Base-by-base conservation (phyloP, 1,139 yeast genomes). In the Candida neerlandica region DNA sequence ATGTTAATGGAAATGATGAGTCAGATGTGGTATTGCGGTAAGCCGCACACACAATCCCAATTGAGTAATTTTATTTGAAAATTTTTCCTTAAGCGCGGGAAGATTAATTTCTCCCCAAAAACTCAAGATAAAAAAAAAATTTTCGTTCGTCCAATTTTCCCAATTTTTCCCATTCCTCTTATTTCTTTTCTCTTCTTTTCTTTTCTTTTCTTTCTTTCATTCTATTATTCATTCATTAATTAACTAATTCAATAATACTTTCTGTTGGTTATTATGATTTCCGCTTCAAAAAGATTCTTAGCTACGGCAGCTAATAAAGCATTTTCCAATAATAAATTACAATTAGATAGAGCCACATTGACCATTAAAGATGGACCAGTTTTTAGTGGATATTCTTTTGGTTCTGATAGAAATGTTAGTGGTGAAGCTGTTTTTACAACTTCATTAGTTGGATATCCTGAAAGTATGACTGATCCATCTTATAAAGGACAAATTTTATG, bases 391-490 rank as follows among this genome's bases (percentile, higher is more conserved):
- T 85, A 83, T 64, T 92, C 98, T 1, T 94, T 94, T 65, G 99
- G 99, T 63, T 96, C 98, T 47, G 84, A 90, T 70, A 85, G 86
- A 58, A 89, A 90, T 61, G 83, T 90, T 53, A 85, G 96, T 55
- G 99, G 99, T 55, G 99, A 94, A 71, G 97, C 97, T 14, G 99
- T 94, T 42, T 94, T 94, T 77, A 89, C 98, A 44, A 94, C 99
- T 34, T 94, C 98, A 5, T 78, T 94, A 64, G 99, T 94, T 12
- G 99, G 99, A 15, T 94, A 94, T 69, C 98, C 98, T 9, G 99
- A 94, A 71, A 89, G 97, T 19, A 92, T 94, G 97, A 92, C 98
- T 26, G 99, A 94, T 69, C 99, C 99, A 39, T 90, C 97, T 5
- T 94, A 94, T 70, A 85, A 85, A 62, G 99, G 98, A 44, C 99